Evolutionary conservation across 2,329 filamentous ascomycete species (phyloP).

Genomic region (Fusarium begoniae): DNA sequence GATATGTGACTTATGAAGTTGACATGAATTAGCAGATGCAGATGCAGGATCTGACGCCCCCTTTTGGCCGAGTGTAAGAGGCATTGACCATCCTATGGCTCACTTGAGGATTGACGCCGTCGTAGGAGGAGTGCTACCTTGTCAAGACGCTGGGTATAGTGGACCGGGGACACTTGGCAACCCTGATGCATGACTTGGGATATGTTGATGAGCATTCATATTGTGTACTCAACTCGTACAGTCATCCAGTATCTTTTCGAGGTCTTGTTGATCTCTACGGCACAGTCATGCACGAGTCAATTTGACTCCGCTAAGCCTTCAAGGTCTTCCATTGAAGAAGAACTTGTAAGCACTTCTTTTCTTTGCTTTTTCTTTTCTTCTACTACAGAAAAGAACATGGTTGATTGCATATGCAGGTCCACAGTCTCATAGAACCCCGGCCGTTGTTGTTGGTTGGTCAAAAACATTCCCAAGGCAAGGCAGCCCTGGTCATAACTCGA

Average conservation of each 20-base stretch:
- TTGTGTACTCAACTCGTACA: not conserved
- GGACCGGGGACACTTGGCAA: not conserved
- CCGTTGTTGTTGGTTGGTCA: not conserved
- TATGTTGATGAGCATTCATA: not conserved
- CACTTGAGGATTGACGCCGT: not conserved
- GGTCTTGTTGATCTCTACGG: not conserved
- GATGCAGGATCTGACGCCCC: not conserved
- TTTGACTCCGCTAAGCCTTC: not conserved
- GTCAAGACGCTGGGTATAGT: not conserved
- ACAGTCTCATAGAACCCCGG: not conserved
- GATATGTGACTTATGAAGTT: not conserved
- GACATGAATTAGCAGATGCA: not conserved
- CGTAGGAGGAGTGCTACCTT: not conserved
- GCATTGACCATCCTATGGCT: conserved; percentile 15
- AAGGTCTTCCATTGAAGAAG: not conserved
- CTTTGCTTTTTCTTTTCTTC: not conserved
- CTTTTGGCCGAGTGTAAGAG: conserved; percentile 5
- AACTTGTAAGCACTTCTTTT: not conserved
- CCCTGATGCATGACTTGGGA: not conserved
- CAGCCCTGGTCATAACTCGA: not conserved
- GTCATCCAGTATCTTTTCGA: not conserved
- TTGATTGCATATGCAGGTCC: conserved; percentile 15
- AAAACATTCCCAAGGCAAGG: not conserved
- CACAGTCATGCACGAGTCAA: not conserved
- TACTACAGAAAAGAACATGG: not conserved